Conservation (phyloP, 768 basidiomycete genomes). For the Agrocybe praecox region DNA sequence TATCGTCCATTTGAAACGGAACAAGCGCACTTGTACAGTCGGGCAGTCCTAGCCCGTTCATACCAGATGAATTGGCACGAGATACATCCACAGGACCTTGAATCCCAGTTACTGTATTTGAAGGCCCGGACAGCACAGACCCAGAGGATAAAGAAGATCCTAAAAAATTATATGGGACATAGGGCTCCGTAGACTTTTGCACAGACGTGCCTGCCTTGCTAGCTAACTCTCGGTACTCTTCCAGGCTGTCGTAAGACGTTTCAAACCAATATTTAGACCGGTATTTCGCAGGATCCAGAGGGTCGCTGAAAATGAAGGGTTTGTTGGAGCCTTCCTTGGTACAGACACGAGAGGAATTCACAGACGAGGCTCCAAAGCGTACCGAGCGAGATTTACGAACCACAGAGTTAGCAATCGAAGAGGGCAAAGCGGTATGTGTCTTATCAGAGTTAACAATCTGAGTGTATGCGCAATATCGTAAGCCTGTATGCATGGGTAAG, state of each 20-base stretch:
- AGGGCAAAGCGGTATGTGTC: no score
- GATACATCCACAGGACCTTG: background rate
- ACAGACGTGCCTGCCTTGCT: background rate
- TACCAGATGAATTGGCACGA: background rate
- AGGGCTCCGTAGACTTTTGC: background rate
- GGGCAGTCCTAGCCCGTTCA: background rate
- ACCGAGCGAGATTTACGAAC: conserved; percentile 1
- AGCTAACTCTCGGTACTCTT: background rate
- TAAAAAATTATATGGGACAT: conserved; percentile 1
- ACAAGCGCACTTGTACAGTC: background rate
- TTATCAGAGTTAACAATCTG: no score
- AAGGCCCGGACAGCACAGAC: background rate
- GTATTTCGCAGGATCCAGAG: conserved; percentile 10
- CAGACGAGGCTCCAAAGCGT: background rate
- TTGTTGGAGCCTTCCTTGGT: background rate
- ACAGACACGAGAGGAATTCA: background rate
- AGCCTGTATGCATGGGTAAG: background rate
- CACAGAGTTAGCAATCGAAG: background rate
- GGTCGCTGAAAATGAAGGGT: conserved; percentile 16
- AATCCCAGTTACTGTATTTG: background rate
- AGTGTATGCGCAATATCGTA: background rate
- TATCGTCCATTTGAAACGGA: background rate
- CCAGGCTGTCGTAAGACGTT: background rate
- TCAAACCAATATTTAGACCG: background rate
- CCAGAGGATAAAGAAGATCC: conserved; percentile 5